phyloP scores from a whole-genome alignment of 768 basidiomycete species.

The Boletus vinaceobasis region DNA sequence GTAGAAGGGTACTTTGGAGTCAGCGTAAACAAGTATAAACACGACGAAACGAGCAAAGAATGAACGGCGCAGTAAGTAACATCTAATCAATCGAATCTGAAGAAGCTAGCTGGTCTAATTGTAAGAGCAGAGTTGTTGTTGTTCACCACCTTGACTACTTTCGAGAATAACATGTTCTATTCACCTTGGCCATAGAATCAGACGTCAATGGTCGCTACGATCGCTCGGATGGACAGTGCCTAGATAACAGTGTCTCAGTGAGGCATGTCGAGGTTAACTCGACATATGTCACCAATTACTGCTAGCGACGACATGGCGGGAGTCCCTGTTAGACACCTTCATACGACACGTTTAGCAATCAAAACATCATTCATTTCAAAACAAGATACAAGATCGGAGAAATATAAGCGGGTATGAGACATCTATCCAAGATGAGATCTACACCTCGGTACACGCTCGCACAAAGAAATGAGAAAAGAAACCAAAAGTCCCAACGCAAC shows the following conservation, averaged over 20 bases:
- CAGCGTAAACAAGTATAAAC: no score
- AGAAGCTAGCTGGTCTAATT: no score
- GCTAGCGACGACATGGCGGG: not conserved
- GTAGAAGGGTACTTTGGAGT: not conserved
- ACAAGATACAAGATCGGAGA: not conserved
- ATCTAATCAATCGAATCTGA: no score
- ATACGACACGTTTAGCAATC: not conserved
- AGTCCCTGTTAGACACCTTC: no score
- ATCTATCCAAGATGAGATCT: not conserved
- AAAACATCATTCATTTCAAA: constrained; percentile 5
- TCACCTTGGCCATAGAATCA: no score
- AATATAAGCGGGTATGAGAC: not conserved
- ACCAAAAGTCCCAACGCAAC: not conserved
- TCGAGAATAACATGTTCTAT: no score
- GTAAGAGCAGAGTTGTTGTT: no score
- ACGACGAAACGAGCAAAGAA: no score
- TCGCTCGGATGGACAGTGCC: not conserved
- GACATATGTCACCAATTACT: not conserved
- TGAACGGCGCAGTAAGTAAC: no score
- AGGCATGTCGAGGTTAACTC: not conserved
- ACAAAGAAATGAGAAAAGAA: not conserved
- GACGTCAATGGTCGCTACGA: no score
- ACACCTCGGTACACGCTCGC: not conserved
- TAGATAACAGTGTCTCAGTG: no score
- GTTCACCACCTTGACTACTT: no score